These are phyloP conservation scores for Gnomoniopsis smithogilvyi DNA, from an alignment of 2,329 filamentous ascomycete species.

Conservation along the genomic window DNA sequence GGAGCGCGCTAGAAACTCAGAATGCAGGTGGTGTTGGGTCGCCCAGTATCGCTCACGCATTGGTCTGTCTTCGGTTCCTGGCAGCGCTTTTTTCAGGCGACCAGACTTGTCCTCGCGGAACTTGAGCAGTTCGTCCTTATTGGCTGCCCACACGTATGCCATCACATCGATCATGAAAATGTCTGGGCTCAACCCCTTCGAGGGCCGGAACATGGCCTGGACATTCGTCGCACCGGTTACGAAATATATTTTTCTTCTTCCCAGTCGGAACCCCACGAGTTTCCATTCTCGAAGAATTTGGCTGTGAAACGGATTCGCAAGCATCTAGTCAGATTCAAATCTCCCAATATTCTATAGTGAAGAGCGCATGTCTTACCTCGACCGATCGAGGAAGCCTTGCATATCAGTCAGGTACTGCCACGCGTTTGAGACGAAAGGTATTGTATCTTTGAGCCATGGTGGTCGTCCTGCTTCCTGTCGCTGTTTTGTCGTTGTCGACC, in stretches of 20 bases:
- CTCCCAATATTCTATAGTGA: too few species aligned
- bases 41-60: slow-evolving; percentile 19
- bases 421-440: background rate
- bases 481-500: too few species aligned
- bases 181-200: too few species aligned
- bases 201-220: background rate
- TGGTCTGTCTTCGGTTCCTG: slow-evolving; percentile 11
- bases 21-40: slow-evolving; percentile 15
- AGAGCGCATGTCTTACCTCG: background rate
- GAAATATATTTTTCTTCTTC: too few species aligned
- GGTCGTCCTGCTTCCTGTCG: too few species aligned
- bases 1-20: slow-evolving; percentile 16
- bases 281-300: too few species aligned
- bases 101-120: slow-evolving; percentile 26
- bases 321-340: too few species aligned
- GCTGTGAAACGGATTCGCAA: too few species aligned
- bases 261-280: too few species aligned
- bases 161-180: too few species aligned
- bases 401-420: slow-evolving; percentile 2
- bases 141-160: background rate
- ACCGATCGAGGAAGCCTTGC: background rate
- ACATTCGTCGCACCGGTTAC: background rate
- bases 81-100: slow-evolving; percentile 16
- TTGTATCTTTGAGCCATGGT: background rate
- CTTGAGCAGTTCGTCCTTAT: background rate